phyloP scores from a whole-genome alignment of 164 flowering plant species.

The Chimonanthus salicifolius region DNA sequence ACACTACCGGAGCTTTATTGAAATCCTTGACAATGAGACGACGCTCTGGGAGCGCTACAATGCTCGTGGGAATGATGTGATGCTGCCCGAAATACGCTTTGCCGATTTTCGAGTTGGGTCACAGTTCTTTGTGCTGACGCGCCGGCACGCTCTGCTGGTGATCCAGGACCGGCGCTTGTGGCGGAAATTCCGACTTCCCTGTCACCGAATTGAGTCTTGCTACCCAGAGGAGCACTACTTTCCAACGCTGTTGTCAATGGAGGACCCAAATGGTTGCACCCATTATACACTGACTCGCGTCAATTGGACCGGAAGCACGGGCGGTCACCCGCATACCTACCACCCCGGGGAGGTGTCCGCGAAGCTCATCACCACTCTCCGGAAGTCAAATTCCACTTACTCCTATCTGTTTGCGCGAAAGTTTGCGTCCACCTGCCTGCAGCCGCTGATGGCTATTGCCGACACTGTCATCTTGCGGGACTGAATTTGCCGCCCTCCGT shows the following conservation, averaged over 20 bases:
- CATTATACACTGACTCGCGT: conserved; percentile 65
- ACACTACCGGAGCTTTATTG: conserved; percentile 54
- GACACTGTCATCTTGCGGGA: conserved; percentile 67
- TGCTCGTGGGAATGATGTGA: conserved; percentile 59
- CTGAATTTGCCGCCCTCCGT: conserved; percentile 16
- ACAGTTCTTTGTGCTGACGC: conserved; percentile 65
- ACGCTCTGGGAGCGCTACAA: conserved; percentile 34
- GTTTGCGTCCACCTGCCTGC: conserved; percentile 69
- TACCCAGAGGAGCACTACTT: conserved; percentile 97
- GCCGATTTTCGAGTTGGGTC: conserved; percentile 74
- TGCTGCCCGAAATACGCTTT: conserved; percentile 77
- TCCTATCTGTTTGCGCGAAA: conserved; percentile 76
- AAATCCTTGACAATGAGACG: conserved; percentile 46
- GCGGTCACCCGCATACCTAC: conserved; percentile 83
- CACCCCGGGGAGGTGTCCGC: conserved; percentile 46
- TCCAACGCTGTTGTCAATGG: conserved; percentile 74
- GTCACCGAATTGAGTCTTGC: conserved; percentile 54
- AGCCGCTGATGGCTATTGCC: conserved; percentile 55
- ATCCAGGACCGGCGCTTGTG: conserved; percentile 58
- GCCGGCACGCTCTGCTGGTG: conserved; percentile 56
- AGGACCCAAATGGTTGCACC: conserved; percentile 65
- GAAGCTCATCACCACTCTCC: conserved; percentile 41
- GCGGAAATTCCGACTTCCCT: conserved; percentile 74
- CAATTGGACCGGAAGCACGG: conserved; percentile 74
- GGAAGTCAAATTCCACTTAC: conserved; percentile 55